Conservation (phyloP, 495 filamentous ascomycete genomes). For the Hypoxylon perforatum region DNA sequence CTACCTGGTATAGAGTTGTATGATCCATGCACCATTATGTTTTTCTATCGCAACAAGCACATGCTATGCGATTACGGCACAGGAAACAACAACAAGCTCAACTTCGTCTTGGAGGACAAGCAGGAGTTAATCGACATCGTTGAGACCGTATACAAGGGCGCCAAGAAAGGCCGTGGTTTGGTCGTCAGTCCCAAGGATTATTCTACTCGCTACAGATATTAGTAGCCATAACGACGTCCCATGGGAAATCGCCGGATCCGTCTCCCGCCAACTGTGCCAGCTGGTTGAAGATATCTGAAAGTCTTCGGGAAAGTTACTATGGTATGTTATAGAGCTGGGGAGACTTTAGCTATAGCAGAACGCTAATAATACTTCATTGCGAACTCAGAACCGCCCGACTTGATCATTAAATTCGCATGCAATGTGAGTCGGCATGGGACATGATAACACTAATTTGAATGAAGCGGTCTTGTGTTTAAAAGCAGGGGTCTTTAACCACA, state of each 20-base stretch:
- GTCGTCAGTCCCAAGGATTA: slow-evolving; percentile 98
- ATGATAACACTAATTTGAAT: not conserved
- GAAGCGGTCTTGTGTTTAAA: not conserved
- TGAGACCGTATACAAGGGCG: slow-evolving; percentile 96
- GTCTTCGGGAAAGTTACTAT: slow-evolving; percentile 11
- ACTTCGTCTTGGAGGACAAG: slow-evolving; percentile 98
- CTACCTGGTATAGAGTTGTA: slow-evolving; percentile 66
- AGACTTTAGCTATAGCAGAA: not conserved
- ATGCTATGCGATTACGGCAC: slow-evolving; percentile 99
- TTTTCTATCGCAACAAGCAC: slow-evolving; percentile 98
- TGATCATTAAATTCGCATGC: not conserved
- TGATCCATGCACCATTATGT: slow-evolving; percentile 79
- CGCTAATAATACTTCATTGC: slow-evolving; percentile 20
- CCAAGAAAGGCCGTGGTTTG: slow-evolving; percentile 95
- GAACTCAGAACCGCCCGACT: not conserved
- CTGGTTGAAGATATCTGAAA: not conserved
- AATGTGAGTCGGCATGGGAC: slow-evolving; percentile 8
- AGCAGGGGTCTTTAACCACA: not conserved
- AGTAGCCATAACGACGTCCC: slow-evolving; percentile 1
- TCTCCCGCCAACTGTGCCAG: not conserved
- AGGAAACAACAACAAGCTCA: slow-evolving; percentile 93
- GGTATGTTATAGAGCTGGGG: slow-evolving; percentile 22
- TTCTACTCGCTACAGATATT: slow-evolving; percentile 86
- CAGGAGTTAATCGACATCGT: slow-evolving; percentile 99
- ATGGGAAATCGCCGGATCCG: not conserved